phyloP scores from a whole-genome alignment of 805 yeast genomes.

The Komagataella ulmi region DNA sequence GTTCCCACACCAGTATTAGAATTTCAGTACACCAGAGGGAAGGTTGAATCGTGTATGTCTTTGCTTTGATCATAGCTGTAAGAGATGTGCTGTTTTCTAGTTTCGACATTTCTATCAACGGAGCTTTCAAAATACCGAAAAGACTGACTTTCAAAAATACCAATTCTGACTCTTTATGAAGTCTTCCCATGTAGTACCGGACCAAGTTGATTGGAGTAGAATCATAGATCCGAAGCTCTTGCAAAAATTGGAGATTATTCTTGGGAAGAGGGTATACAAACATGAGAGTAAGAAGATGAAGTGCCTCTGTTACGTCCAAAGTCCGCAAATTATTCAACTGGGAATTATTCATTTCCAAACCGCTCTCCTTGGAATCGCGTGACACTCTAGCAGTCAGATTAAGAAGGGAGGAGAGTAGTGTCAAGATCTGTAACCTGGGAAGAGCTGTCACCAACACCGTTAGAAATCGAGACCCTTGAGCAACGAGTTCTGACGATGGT shows the following conservation, averaged over 20 bases:
- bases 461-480: slow-evolving; percentile 47
- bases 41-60: slow-evolving; percentile 7
- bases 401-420: slow-evolving; percentile 54
- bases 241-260: slow-evolving; percentile 22
- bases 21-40: slow-evolving; percentile 41
- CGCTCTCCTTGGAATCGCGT: slow-evolving; percentile 25
- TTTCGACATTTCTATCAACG: slow-evolving; percentile 19
- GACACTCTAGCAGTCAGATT: slow-evolving; percentile 49
- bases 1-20: slow-evolving; percentile 61
- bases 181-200: slow-evolving; percentile 34
- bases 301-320: slow-evolving; percentile 35
- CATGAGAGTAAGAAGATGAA: slow-evolving; percentile 51
- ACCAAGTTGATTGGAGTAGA: slow-evolving; percentile 31
- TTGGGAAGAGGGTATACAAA: slow-evolving; percentile 52
- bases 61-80: slow-evolving; percentile 13
- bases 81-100: slow-evolving; percentile 2
- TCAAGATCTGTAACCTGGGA: slow-evolving; percentile 33
- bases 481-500: slow-evolving; percentile 24
- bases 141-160: slow-evolving; percentile 32
- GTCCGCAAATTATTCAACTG: slow-evolving; percentile 28
- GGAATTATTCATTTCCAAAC: slow-evolving; percentile 20
- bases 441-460: slow-evolving; percentile 36
- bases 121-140: slow-evolving; percentile 30
- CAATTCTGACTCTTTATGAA: slow-evolving; percentile 43
- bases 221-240: slow-evolving; percentile 15